These are phyloP conservation scores for Lasiodiplodia hormozganensis DNA, from an alignment of 2,329 filamentous ascomycete genomes.

Conservation along the genomic window DNA sequence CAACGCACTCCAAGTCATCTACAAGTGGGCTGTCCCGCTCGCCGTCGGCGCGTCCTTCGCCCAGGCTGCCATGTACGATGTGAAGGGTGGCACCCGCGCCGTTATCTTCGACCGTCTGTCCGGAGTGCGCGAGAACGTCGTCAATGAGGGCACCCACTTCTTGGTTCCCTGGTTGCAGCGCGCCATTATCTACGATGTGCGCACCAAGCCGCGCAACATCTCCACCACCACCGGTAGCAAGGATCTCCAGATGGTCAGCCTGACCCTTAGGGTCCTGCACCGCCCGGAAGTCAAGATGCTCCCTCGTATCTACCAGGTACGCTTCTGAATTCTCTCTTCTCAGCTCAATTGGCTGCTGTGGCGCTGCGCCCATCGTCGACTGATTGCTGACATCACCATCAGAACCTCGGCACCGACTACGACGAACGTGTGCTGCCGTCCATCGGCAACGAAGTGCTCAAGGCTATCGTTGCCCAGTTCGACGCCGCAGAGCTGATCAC, in stretches of 20 bases:
- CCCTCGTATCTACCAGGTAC: conserved; percentile 97
- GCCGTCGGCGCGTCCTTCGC: conserved; percentile 71
- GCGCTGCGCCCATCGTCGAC: background rate
- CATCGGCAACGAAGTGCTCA: conserved; percentile 63
- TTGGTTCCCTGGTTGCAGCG: conserved; percentile 94
- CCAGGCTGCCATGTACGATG: conserved; percentile 91
- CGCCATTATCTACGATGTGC: conserved; percentile 94
- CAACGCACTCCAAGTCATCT: conserved; percentile 59
- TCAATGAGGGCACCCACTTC: conserved; percentile 97
- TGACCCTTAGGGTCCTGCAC: conserved; percentile 94
- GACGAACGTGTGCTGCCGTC: conserved; percentile 70
- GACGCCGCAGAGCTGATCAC: conserved; percentile 78
- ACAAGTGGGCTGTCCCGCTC: conserved; percentile 75
- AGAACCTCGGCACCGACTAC: conserved; percentile 98
- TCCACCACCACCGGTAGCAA: conserved; percentile 97
- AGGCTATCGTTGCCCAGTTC: conserved; percentile 62
- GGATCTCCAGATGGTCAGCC: conserved; percentile 99
- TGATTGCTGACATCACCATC: conserved; percentile 31
- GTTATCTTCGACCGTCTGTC: conserved; percentile 96
- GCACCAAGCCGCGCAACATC: conserved; percentile 97
- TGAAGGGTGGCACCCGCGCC: conserved; percentile 90
- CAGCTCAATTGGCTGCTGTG: conserved; percentile 5
- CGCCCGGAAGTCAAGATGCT: conserved; percentile 90
- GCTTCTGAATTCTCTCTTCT: conserved; percentile 35
- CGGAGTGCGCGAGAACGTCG: conserved; percentile 90